Percentiles rank a stretch among this genome's conserved stretches.
phyloP scores from a whole-genome alignment of 2,329 filamentous ascomycete genomes.

The Huntiella decipiens region DNA sequence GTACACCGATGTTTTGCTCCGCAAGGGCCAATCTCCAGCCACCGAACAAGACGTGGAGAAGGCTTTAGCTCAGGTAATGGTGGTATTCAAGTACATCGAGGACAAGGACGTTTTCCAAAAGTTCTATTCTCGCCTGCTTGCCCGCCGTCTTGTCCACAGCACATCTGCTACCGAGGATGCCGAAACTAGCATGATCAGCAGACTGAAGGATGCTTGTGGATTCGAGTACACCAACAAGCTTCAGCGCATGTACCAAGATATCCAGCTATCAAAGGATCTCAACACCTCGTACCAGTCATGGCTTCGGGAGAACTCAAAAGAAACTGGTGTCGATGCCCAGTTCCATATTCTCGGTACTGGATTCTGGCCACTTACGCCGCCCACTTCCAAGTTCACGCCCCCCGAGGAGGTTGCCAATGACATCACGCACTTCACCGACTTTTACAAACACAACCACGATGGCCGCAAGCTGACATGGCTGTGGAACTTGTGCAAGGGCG shows the following conservation, averaged over 20 bases:
- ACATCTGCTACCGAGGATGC: slow-evolving; percentile 94
- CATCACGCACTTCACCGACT: slow-evolving; percentile 73
- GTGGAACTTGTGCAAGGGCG: slow-evolving; percentile 96
- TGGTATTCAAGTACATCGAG: slow-evolving; percentile 98
- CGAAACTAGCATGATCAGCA: slow-evolving; percentile 98
- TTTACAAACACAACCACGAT: slow-evolving; percentile 92
- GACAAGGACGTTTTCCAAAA: slow-evolving; percentile 99
- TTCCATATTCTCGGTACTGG: slow-evolving; percentile 91
- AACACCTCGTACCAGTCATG: slow-evolving; percentile 78
- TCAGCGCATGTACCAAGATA: slow-evolving; percentile 99
- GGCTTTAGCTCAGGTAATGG: slow-evolving; percentile 86
- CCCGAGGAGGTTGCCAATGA: slow-evolving; percentile 71
- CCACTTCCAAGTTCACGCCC: slow-evolving; percentile 73
- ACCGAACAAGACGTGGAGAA: slow-evolving; percentile 89
- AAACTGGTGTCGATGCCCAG: slow-evolving; percentile 54
- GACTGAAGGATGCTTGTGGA: slow-evolving; percentile 93
- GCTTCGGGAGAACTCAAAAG: slow-evolving; percentile 35
- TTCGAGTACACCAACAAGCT: slow-evolving; percentile 99
- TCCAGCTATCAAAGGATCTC: slow-evolving; percentile 95
- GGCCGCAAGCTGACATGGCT: slow-evolving; percentile 94
- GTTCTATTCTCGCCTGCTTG: slow-evolving; percentile 94
- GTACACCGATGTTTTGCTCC: slow-evolving; percentile 80
- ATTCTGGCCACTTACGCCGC: slow-evolving; percentile 86
- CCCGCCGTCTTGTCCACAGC: slow-evolving; percentile 81
- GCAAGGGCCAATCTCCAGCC: slow-evolving; percentile 80